Evolutionary conservation across 371 early-diverging fungal species (phyloP).

Genomic region (Actinomortierella ambigua): DNA sequence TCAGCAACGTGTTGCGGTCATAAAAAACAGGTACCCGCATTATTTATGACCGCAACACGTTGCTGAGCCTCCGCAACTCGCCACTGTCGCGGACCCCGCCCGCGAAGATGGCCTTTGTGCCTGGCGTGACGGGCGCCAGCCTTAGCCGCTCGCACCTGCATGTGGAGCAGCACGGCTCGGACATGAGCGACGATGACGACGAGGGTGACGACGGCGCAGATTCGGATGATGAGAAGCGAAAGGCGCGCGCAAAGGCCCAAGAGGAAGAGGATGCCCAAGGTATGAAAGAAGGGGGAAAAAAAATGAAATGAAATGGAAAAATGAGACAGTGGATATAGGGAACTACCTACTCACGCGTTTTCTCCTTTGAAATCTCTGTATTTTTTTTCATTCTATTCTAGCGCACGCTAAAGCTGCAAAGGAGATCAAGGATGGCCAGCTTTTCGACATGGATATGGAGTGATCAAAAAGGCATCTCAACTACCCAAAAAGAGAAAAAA

Average conservation of each 20-base stretch:
- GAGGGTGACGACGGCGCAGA: conserved; percentile 3
- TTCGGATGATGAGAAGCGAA: conserved; percentile 45
- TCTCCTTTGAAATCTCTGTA: not conserved
- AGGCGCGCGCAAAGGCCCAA: conserved; percentile 44
- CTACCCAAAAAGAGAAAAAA: not conserved
- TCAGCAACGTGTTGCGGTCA: no score
- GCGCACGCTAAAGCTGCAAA: conserved; percentile 41
- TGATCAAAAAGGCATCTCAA: no score
- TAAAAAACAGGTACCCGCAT: conserved; percentile 71
- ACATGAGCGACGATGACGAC: conserved; percentile 11
- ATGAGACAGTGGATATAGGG: not conserved
- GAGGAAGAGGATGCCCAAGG: conserved; percentile 46
- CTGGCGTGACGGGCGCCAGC: conserved; percentile 61
- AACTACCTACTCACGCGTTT: not conserved
- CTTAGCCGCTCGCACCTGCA: conserved; percentile 39
- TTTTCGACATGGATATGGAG: conserved; percentile 47
- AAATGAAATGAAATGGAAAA: not conserved
- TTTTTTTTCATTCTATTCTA: conserved; percentile 1
- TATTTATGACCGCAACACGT: conserved; percentile 67
- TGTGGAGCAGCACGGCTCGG: conserved; percentile 45
- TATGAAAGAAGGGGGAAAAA: conserved; percentile 6
- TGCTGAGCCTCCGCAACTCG: conserved; percentile 69
- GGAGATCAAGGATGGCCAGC: conserved; percentile 42
- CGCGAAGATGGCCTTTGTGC: conserved; percentile 61
- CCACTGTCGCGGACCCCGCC: conserved; percentile 68